Evolutionary conservation across 2,329 filamentous ascomycete genomes (phyloP).

Genomic region (Alternaria brassicicola): DNA sequence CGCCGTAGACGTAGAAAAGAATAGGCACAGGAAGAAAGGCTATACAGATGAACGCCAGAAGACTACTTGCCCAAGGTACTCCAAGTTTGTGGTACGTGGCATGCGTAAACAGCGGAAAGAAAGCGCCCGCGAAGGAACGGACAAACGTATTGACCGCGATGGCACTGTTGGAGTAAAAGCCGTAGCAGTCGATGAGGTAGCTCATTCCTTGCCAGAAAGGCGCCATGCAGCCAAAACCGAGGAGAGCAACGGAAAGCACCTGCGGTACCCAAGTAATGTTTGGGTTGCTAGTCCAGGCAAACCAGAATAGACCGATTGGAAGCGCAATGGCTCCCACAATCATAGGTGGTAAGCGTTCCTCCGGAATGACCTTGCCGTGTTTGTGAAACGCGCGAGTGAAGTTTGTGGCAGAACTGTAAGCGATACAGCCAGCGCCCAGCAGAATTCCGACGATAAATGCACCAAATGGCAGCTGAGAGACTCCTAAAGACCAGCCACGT

Average conservation of each 20-base stretch:
- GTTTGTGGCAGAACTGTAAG: constrained; percentile 42
- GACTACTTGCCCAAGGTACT: constrained; percentile 43
- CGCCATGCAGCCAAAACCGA: constrained; percentile 76
- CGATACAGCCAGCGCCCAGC: constrained; percentile 51
- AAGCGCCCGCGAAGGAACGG: constrained; percentile 56
- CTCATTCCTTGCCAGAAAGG: constrained; percentile 85
- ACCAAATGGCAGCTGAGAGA: constrained; percentile 67
- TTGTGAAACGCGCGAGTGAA: constrained; percentile 40
- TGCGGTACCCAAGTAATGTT: constrained; percentile 62
- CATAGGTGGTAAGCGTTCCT: constrained; percentile 69
- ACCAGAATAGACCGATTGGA: constrained; percentile 64
- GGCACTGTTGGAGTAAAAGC: constrained; percentile 53
- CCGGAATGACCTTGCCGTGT: constrained; percentile 59
- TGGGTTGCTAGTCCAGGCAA: constrained; percentile 62
- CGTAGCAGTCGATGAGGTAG: constrained; percentile 74
- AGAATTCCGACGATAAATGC: constrained; percentile 67
- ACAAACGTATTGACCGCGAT: constrained; percentile 59
- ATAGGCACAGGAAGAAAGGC: constrained; percentile 44
- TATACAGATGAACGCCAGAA: constrained; percentile 44
- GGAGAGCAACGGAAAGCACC: constrained; percentile 62
- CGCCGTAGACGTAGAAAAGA: constrained; percentile 46
- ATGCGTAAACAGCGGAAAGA: constrained; percentile 58
- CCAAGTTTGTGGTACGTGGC: constrained; percentile 53
- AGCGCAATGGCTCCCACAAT: constrained; percentile 67
- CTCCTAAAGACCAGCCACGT: constrained; percentile 68